Evolutionary conservation across 2,329 filamentous ascomycete genomes (phyloP).

Genomic region (Pseudocercospora eumusae): DNA sequence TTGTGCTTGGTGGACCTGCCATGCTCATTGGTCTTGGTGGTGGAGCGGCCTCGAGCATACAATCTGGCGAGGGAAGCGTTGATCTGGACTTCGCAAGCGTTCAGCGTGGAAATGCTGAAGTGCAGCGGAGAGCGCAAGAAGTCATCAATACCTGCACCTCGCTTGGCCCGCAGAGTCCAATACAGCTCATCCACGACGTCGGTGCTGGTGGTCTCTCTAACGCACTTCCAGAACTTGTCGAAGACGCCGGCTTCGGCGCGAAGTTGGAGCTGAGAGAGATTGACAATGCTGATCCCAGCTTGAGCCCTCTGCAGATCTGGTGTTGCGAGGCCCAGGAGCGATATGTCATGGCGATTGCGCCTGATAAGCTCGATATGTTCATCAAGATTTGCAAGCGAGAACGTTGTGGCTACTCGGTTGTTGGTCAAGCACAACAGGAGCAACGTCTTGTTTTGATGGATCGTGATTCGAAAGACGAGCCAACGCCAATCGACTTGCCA

Average conservation of each 20-base stretch:
- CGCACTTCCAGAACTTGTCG: constrained; percentile 83
- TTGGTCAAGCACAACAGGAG: constrained; percentile 74
- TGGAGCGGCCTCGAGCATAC: constrained; percentile 88
- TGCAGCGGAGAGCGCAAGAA: constrained; percentile 93
- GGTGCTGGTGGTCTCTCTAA: constrained; percentile 86
- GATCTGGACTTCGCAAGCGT: constrained; percentile 97
- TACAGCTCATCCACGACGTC: constrained; percentile 96
- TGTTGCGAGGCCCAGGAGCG: constrained; percentile 96
- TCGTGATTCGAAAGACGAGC: constrained; percentile 71
- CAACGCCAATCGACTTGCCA: constrained; percentile 81
- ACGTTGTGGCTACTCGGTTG: constrained; percentile 87
- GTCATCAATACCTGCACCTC: constrained; percentile 94
- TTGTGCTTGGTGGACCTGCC: constrained; percentile 91
- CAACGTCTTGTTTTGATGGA: constrained; percentile 79
- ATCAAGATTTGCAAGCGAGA: constrained; percentile 73
- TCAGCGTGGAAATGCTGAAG: constrained; percentile 94
- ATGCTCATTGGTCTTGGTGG: constrained; percentile 98
- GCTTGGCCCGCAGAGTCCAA: constrained; percentile 81
- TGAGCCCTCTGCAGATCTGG: constrained; percentile 97
- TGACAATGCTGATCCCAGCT: constrained; percentile 83
- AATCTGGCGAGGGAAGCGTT: constrained; percentile 82
- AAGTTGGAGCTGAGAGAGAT: constrained; percentile 93
- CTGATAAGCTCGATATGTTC: constrained; percentile 73
- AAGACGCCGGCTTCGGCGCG: constrained; percentile 87
- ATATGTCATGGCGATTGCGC: constrained; percentile 87